Percentiles rank a stretch among this genome's conserved stretches.
Evolutionary conservation across 1,139 yeast species (phyloP).

Genomic region (Taphrina betulina): DNA sequence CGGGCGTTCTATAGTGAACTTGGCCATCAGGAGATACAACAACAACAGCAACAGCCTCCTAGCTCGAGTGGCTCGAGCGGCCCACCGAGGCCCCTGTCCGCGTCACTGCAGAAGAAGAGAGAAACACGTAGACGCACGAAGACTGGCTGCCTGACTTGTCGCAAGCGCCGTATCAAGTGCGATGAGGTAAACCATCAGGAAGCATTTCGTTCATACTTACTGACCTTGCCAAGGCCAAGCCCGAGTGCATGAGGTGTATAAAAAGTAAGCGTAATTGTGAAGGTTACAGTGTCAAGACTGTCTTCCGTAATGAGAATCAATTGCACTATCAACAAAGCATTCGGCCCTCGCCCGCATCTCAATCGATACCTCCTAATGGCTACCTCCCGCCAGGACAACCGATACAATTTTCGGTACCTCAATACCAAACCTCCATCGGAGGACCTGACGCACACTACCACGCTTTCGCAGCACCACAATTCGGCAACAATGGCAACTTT

Average conservation of each 20-base stretch:
- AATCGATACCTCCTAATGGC: neutral
- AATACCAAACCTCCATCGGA: conserved; percentile 13
- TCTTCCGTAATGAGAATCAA: conserved; percentile 31
- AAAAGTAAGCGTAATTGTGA: conserved; percentile 40
- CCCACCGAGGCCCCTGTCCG: no score
- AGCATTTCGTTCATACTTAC: neutral
- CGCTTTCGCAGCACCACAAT: neutral
- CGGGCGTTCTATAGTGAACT: no score
- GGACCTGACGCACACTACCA: neutral
- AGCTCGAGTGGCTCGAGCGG: neutral
- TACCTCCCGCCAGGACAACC: neutral
- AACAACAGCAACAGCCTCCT: neutral
- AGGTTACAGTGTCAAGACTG: conserved; percentile 36
- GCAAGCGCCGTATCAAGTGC: conserved; percentile 41
- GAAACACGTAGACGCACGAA: conserved; percentile 40
- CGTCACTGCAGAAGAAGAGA: conserved; percentile 30
- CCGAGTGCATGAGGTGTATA: conserved; percentile 40
- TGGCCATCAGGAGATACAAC: no score
- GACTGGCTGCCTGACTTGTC: conserved; percentile 42
- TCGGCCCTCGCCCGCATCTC: conserved; percentile 20
- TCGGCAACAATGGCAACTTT: neutral
- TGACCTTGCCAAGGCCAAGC: conserved; percentile 36
- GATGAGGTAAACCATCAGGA: conserved; percentile 37
- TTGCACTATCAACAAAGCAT: conserved; percentile 26
- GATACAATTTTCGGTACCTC: conserved; percentile 18